Evolutionary conservation across 139 green algal genomes (phyloP).

Genomic region (Edaphochlamys debaryana): DNA sequence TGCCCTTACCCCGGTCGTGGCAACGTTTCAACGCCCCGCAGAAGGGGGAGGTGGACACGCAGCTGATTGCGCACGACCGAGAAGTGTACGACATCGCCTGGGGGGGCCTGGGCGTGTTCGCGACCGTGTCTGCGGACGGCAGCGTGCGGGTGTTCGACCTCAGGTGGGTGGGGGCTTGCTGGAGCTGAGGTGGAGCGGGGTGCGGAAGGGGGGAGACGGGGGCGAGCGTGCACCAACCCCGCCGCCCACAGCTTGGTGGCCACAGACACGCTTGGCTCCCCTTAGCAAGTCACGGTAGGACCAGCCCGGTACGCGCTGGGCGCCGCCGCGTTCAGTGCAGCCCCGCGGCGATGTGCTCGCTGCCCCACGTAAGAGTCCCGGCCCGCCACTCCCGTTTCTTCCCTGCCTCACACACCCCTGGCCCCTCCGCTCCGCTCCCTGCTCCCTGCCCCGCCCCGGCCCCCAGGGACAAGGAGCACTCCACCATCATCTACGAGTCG

Average conservation of each 20-base stretch:
- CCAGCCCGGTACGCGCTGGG: too few relatives aligned
- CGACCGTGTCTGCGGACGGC: conserved; percentile 93
- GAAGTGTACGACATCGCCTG: conserved; percentile 99
- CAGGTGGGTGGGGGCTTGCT: conserved; percentile 49
- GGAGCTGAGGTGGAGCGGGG: too few relatives aligned
- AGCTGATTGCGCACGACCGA: conserved; percentile 95
- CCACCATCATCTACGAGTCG: conserved; percentile 97
- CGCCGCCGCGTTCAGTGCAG: too few relatives aligned
- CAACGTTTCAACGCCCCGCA: conserved; percentile 45
- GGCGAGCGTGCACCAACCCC: background rate
- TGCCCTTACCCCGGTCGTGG: too few relatives aligned
- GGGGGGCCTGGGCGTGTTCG: conserved; percentile 96
- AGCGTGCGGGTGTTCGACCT: conserved; percentile 97
- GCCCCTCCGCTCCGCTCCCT: too few relatives aligned
- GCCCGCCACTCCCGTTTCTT: too few relatives aligned
- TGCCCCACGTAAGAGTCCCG: too few relatives aligned
- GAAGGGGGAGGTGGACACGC: conserved; percentile 88
- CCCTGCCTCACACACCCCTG: background rate
- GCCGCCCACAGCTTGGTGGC: too few relatives aligned
- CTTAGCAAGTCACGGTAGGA: too few relatives aligned
- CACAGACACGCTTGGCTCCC: too few relatives aligned
- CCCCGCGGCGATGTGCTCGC: too few relatives aligned
- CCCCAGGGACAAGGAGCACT: conserved; percentile 93
- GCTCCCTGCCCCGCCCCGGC: background rate
- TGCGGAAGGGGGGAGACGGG: background rate